Base-by-base conservation (phyloP, 2,329 filamentous ascomycete species). In the Epichloe festucae region DNA sequence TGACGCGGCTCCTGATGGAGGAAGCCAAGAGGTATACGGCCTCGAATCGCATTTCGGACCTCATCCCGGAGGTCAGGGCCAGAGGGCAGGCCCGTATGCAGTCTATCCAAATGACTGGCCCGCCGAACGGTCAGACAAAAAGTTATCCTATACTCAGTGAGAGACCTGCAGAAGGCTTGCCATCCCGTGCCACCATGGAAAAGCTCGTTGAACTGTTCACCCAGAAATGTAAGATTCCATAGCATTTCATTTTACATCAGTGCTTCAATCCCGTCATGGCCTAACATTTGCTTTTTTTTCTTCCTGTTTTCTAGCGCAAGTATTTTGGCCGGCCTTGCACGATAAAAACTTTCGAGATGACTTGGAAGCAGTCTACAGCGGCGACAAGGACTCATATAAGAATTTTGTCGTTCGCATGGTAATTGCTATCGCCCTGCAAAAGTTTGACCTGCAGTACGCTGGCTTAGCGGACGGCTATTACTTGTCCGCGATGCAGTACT, bases 381-480 rank as follows among this genome's bases (percentile, higher is more conserved):
- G 86, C 48, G 84, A 82, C 51, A 76, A 71, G 5, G 87, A 95
- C 59, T 76, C 89, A 0, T 91, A 90, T 65, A 84, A 90, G 63
- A 89, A 93, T 60, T 97, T 96, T 61, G 79, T 91, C 44, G 72
- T 94, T 48, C 84, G 88, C 53, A 90, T 97, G 81, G 88, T 96
- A 50, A 82, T 97, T 62, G 91, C 93, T 34, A 95, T 96, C 62
- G 91, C 89, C 65, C 79, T 97, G 67, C 91, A 97, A 67, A 95
- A 94, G 67, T 76, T 96, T 61, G 88, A 90, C 63, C 80, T 84
- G 0, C 83, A 87, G 57, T 97, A 93, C 66, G 89, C 90, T n/a
- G 90, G 90, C 23, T 73, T 97, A 31, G 91, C 93, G 34, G 91
- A 97, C 67, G 90, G 89, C 63, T 97, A 95, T 69, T 97, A 96